Base-by-base conservation (phyloP, 345 rosid genomes). In the Eucalyptus regnans region DNA sequence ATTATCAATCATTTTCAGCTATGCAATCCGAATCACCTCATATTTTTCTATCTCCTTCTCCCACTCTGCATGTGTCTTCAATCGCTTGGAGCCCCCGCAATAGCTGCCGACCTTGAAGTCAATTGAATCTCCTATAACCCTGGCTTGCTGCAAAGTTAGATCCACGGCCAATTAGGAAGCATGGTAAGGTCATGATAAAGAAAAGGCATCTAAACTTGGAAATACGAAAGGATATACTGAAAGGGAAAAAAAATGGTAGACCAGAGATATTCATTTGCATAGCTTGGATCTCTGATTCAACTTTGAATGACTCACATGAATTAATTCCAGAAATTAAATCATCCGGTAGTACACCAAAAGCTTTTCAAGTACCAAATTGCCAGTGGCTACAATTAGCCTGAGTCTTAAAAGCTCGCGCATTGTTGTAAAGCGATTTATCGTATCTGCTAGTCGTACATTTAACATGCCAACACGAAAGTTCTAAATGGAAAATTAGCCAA, bases 81-180 rank as follows among this genome's bases (percentile, higher is more conserved):
- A 88, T 88, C 90, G 92, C 90, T 92, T 93, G 86, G 91, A 90
- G 86, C 93, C 95, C 71, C 99, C 99, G 87, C 93, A 94, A 87
- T 92, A 93, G 87, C 88, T 90, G 86, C 94, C 96, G 51, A 97
- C 99, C 92, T 95, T 97, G 89, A 96, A 94, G 91, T 94, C 92
- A 76, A 90, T 87, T 86, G 98, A 94, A 83, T 94, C 94, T 87
- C 94, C 96, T 86, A 97, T 95, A 89, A 96, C 99, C 92, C 90
- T 92, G 51, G 98, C 96, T 97, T 97, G 99, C 99, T 97, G 90
- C 48, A 92, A 41, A 88, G 62, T 58, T 44, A 66, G 64, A 88
- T 88, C 20, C 50, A 66, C 20, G 7, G 37, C 43, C 54, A 66
- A 87, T 58, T 23, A 41, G 48, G 50, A 87, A 43, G 80, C 43